These are phyloP conservation scores for Ramaria sp. DNA, from an alignment of 768 basidiomycete species.

Conservation along the genomic window DNA sequence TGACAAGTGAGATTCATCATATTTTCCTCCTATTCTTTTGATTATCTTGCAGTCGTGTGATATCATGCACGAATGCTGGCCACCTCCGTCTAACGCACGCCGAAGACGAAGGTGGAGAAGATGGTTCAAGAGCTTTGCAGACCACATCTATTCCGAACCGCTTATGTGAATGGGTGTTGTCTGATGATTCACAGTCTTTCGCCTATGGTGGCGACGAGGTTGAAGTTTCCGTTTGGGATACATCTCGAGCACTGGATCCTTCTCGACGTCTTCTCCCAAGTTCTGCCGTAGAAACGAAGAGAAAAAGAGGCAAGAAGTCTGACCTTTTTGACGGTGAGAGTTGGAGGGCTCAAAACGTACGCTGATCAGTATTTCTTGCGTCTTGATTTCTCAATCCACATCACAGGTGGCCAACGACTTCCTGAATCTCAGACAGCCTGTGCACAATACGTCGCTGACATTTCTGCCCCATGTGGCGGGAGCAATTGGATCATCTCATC, in stretches of 20 bases:
- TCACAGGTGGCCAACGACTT: slow-evolving; percentile 59
- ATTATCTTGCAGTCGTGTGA: slow-evolving; percentile 29
- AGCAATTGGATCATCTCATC: slow-evolving; percentile 23
- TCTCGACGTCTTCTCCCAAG: slow-evolving; percentile 5
- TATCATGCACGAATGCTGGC: slow-evolving; percentile 70
- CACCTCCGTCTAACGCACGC: slow-evolving; percentile 43
- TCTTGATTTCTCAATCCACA: neutral
- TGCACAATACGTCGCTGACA: slow-evolving; percentile 60
- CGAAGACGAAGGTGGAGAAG: slow-evolving; percentile 14
- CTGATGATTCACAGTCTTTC: slow-evolving; percentile 42
- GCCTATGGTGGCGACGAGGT: slow-evolving; percentile 83
- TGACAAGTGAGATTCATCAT: slow-evolving; percentile 30
- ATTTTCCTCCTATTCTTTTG: slow-evolving; percentile 7
- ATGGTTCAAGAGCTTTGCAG: slow-evolving; percentile 12
- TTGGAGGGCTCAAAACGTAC: slow-evolving; percentile 79
- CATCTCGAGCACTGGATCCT: slow-evolving; percentile 41
- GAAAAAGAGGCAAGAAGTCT: slow-evolving; percentile 38
- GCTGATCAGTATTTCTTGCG: slow-evolving; percentile 10
- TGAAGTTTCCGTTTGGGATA: slow-evolving; percentile 72
- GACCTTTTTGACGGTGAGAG: slow-evolving; percentile 58
- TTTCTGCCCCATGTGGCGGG: slow-evolving; percentile 35
- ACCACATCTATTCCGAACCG: slow-evolving; percentile 51
- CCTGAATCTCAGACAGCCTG: slow-evolving; percentile 65
- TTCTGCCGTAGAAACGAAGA: slow-evolving; percentile 31
- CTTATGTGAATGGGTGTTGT: slow-evolving; percentile 56